Conservation (phyloP, 371 early-diverging fungal species). For the Encephalitozoon intestinalis region DNA sequence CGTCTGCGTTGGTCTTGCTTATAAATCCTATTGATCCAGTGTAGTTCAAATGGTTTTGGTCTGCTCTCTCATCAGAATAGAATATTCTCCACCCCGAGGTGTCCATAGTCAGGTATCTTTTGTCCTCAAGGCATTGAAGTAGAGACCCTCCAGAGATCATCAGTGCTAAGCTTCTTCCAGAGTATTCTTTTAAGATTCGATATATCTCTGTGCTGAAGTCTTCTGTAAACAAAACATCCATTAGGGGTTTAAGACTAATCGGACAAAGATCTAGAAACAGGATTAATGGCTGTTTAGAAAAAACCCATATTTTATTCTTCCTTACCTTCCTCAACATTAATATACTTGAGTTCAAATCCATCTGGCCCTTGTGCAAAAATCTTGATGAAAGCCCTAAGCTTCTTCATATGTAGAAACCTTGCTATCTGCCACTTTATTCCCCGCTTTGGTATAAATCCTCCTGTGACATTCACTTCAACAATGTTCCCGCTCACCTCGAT, state of each 20-base stretch:
- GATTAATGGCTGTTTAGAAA: background rate
- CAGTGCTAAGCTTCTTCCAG: conserved; percentile 38
- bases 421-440: conserved; percentile 14
- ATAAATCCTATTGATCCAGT: conserved; percentile 30
- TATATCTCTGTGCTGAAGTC: conserved; percentile 25
- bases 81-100: conserved; percentile 56
- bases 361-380: conserved; percentile 13
- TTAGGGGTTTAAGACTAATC: background rate
- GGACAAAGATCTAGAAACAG: background rate
- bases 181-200: conserved; percentile 30
- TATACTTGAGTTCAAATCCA: conserved; percentile 31
- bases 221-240: conserved; percentile 20
- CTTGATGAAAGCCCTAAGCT: conserved; percentile 15
- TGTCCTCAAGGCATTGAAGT: conserved; percentile 39
- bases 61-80: conserved; percentile 58
- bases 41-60: conserved; percentile 38
- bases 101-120: conserved; percentile 33
- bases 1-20: background rate
- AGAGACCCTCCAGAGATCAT: conserved; percentile 61
- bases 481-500: background rate
- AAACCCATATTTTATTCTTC: conserved; percentile 4
- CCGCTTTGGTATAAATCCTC: conserved; percentile 18
- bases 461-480: conserved; percentile 3
- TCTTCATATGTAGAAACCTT: conserved; percentile 29
- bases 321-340: conserved; percentile 14